Evolutionary conservation across 2,329 filamentous ascomycete species (phyloP), one percentile per base, ranked within the genome.

Genomic region (Aureobasidium sp.): DNA sequence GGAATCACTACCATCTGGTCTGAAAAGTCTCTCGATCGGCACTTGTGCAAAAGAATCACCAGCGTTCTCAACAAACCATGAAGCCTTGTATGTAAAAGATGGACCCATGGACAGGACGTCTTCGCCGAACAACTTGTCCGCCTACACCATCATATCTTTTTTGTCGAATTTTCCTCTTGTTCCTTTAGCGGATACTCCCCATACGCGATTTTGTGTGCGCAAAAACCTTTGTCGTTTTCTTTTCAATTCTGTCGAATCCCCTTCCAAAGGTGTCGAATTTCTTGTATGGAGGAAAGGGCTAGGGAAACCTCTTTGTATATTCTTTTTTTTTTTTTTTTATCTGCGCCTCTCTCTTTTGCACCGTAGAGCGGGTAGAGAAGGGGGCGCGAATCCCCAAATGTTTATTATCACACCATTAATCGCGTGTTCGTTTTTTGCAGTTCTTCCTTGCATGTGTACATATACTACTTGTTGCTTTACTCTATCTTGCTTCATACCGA

Each of bases 151-250:
- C 25, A 23, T 29, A 35, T 50, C 19, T 37, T 21, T 33, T 33
- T 43, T 33, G 38, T 55, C 25, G 3, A 43, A 27, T 29, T 55
- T 42, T 43, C 35, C 50, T 53, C 37, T 33, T 31, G 35, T 55
- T 55, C 21, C 38, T 43, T 55, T 45, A 55, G 51, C 51, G 51
- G 51, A 55, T 55, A 55, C 51, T 55, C 51, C 51, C 50, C 25
- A 15, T 43, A 35, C 38, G 51, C 51, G 38, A 31, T 23, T 19
- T 37, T 51, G 47, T 38, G 15, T 45, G 51, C 40, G 51, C 40
- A n/a, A 27, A 40, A 53, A 37, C 21, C 31, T 37, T 37, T 37
- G 15, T 49, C 23, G 5, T n/a, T 21, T 42, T 15, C 19, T 37
- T n/a, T 35, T 45, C 25, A 13, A 23, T 38, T 40, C 35, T 53